A percentile compares a stretch with the other conserved stretches of the same genome.
Evolutionary conservation across 1,284 basidiomycete genomes (phyloP).

Genomic region (Schizopora paradoxa): DNA sequence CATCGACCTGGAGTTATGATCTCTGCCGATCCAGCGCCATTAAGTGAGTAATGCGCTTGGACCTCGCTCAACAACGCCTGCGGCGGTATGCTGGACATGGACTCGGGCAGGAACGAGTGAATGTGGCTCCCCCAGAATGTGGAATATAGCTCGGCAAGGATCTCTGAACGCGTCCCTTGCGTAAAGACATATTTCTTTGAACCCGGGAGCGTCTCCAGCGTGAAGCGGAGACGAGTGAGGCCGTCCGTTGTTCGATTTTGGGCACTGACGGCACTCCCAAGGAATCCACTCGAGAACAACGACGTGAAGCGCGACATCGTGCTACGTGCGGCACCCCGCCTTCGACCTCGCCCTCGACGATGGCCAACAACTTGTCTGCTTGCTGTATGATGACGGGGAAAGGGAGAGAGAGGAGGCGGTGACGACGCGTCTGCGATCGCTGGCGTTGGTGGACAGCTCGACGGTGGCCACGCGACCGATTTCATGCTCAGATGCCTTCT

Average conservation of each 20-base stretch:
- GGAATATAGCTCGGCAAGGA: conserved; percentile 71
- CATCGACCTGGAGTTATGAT: conserved; percentile 56
- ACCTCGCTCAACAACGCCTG: conserved; percentile 61
- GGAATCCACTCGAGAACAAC: conserved; percentile 6
- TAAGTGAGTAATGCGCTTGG: conserved; percentile 51
- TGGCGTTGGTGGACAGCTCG: too few relatives aligned
- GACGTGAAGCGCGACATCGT: conserved; percentile 15
- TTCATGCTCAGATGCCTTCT: too few relatives aligned
- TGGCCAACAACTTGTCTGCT: background rate
- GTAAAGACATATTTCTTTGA: conserved; percentile 72
- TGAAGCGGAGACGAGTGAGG: conserved; percentile 62
- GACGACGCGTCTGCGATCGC: too few relatives aligned
- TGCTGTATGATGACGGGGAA: too few relatives aligned
- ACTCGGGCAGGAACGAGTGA: conserved; percentile 61
- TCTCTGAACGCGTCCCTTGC: conserved; percentile 63
- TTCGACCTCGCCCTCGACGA: background rate
- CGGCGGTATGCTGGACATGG: conserved; percentile 53
- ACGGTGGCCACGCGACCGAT: too few relatives aligned
- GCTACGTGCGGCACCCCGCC: background rate
- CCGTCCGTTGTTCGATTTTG: conserved; percentile 42
- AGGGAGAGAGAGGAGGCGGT: too few relatives aligned
- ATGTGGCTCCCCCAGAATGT: conserved; percentile 74
- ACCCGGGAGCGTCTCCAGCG: conserved; percentile 72
- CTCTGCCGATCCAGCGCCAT: conserved; percentile 52
- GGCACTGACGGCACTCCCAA: conserved; percentile 29